These are phyloP conservation scores for Calonectria pseudoturangicola DNA, from an alignment of 2,329 filamentous ascomycete species.

Conservation along the genomic window DNA sequence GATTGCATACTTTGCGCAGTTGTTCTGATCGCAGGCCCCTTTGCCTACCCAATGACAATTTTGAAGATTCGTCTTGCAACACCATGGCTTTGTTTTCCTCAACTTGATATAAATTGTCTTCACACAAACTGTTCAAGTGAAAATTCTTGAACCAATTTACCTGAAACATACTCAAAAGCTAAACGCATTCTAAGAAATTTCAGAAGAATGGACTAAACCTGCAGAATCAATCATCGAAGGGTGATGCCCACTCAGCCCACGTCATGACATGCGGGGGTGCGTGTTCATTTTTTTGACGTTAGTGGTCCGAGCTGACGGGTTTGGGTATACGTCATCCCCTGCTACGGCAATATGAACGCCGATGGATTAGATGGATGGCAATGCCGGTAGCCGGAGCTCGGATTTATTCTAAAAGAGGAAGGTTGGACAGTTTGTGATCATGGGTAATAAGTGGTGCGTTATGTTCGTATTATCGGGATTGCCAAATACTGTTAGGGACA, in stretches of 20 bases:
- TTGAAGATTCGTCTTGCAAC: too few relatives aligned
- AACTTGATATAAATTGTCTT: too few relatives aligned
- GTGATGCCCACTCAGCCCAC: not conserved
- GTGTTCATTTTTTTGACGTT: not conserved
- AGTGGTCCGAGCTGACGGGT: not conserved
- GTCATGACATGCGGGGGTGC: not conserved
- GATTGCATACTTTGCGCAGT: too few relatives aligned
- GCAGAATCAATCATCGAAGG: not conserved
- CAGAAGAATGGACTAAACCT: not conserved
- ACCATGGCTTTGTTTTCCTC: too few relatives aligned
- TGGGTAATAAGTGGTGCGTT: not conserved
- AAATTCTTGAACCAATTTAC: not conserved
- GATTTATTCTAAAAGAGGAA: not conserved
- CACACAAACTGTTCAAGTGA: too few relatives aligned
- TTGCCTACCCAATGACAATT: too few relatives aligned
- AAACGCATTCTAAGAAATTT: not conserved
- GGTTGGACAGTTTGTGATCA: not conserved
- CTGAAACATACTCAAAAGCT: not conserved
- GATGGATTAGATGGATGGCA: not conserved
- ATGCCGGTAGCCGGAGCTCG: slow-evolving; percentile 4
- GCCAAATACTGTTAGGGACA: not conserved
- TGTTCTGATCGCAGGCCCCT: too few relatives aligned
- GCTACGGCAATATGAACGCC: slow-evolving; percentile 4
- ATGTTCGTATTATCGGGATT: not conserved
- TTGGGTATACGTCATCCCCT: slow-evolving; percentile 16